Conservation (phyloP, 139 green algal species). For the Pseudopediastrum boryanum region DNA sequence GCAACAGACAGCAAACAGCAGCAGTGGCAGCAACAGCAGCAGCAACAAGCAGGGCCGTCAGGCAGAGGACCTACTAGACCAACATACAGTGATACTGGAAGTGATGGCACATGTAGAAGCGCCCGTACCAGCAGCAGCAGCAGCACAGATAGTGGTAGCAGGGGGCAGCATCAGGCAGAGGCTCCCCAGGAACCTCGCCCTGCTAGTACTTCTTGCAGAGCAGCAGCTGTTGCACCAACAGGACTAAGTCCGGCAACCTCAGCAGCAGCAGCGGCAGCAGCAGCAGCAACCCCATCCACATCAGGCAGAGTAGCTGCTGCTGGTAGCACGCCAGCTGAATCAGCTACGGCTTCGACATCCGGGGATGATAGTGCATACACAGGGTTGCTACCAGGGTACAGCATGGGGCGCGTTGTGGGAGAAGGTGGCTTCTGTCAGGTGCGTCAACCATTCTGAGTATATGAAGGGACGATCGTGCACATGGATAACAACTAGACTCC, state of each 20-base stretch:
- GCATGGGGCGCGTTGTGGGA: conserved; percentile 77
- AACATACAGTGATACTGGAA: conserved; percentile 19
- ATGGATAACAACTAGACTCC: too few relatives aligned
- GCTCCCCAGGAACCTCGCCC: too few relatives aligned
- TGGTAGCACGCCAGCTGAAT: neutral
- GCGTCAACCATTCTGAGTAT: neutral
- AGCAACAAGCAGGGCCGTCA: neutral
- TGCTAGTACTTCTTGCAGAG: too few relatives aligned
- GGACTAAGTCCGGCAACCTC: neutral
- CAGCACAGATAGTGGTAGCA: neutral
- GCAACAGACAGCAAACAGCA: too few relatives aligned
- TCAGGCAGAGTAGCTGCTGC: conserved; percentile 18
- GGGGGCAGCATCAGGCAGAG: too few relatives aligned
- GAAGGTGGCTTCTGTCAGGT: conserved; percentile 88
- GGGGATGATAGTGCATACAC: neutral
- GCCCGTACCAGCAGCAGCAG: neutral
- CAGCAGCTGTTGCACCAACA: neutral
- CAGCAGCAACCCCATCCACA: too few relatives aligned
- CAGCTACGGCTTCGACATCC: conserved; percentile 10
- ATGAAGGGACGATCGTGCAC: too few relatives aligned
- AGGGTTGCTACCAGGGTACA: conserved; percentile 72
- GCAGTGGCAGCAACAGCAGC: conserved; percentile 7
- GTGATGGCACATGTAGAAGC: conserved; percentile 3
- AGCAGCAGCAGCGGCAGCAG: conserved; percentile 11
- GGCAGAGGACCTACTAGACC: neutral